Conservation (phyloP, 106 monocot genomes). For the Platanthera guangdongensis region DNA sequence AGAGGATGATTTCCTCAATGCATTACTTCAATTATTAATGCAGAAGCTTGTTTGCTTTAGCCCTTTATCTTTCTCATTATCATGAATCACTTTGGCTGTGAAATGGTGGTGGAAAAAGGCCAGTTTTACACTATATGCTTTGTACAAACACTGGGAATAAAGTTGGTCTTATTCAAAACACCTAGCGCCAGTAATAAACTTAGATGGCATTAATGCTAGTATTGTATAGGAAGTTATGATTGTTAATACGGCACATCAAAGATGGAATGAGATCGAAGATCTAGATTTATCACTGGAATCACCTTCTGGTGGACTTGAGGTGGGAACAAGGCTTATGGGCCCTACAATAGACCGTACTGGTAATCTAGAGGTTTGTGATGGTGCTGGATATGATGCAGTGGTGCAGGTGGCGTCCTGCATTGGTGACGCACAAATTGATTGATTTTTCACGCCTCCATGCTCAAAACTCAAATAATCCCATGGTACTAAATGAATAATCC, state of each 20-base stretch:
- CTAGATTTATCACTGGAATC: neutral
- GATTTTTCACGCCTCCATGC: neutral
- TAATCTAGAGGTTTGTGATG: neutral
- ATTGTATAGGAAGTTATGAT: neutral
- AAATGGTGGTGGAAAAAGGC: neutral
- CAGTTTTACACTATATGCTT: neutral
- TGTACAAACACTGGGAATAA: neutral
- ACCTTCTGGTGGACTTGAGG: conserved; percentile 7
- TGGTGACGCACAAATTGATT: neutral
- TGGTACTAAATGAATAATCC: conserved; percentile 55
- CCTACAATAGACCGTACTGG: neutral
- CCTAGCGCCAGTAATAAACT: neutral
- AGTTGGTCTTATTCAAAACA: neutral
- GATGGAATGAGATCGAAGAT: conserved; percentile 4
- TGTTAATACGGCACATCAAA: neutral
- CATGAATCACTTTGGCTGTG: neutral
- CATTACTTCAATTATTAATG: neutral
- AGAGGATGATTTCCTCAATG: neutral
- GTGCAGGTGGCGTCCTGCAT: neutral
- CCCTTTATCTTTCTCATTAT: neutral
- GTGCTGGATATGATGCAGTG: conserved; percentile 9
- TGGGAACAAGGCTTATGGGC: neutral
- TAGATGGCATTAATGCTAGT: neutral
- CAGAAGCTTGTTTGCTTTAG: neutral
- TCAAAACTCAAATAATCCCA: conserved; percentile 39